Evolutionary conservation across 768 basidiomycete species (phyloP), one percentile per base, ranked within the genome.

Genomic region (Termitomyces sp.): DNA sequence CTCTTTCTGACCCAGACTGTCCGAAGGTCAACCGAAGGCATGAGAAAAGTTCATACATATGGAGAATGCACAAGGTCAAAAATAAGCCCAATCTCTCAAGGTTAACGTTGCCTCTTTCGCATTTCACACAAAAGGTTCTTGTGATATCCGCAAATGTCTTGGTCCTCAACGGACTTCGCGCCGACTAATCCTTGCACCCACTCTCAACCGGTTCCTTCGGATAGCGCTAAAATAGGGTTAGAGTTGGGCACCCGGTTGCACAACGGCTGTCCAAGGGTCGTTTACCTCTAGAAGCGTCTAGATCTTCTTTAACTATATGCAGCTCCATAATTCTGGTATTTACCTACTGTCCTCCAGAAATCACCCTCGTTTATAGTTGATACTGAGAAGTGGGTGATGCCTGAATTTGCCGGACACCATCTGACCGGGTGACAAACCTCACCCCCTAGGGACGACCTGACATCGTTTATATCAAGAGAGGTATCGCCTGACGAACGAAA

Each of bases 201-300:
- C 46, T 47, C 5, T 34, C 7, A 49, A 59, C 52, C 55, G 58
- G 45, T 60, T 54, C 53, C 41, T 50, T 58, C 61, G 61, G 61
- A 52, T 41, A 58, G 54, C 39, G 52, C 53, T 51, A 30, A 45
- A 59, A 54, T 34, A 45, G 54, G 58, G 41, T 51, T 44, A 39
- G 54, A 37, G 44, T 18, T 30, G 20, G 41, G n/a, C 41, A 42
- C 18, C 41, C 9, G 8, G 41, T 42, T n/a, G 30, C 24, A 39
- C 39, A 47, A 33, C 33, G 57, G 57, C 24, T n/a, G 27, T 16
- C 22, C 27, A 54, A 42, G 54, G 41, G 41, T 20, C 24, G 33
- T 13, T 31, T 39, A 13, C 45, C 50, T 45, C 52, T 37, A 36
- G 33, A 48, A 52, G 22, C 51, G 24, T 48, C 49, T 52, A 4